Conservation (phyloP, 192 early-diverging fungal genomes). For the Coemansia pectinata region DNA sequence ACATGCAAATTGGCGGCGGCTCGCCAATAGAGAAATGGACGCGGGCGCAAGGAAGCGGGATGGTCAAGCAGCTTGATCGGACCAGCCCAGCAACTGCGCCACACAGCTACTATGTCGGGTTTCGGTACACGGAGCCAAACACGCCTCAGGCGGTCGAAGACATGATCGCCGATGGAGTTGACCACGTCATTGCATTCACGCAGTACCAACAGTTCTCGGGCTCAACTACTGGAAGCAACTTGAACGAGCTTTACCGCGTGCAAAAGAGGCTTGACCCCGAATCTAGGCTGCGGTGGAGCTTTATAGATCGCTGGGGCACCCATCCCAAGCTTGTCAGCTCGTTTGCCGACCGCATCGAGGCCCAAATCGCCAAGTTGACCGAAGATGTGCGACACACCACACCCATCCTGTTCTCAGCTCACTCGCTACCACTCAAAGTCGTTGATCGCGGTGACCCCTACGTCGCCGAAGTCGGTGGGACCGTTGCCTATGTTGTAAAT, state of each 20-base stretch:
- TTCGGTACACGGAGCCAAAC: constrained; percentile 85
- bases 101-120: constrained; percentile 89
- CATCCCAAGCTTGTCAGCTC: constrained; percentile 82
- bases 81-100: constrained; percentile 78
- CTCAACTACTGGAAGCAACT: constrained; percentile 87
- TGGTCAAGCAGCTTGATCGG: constrained; percentile 75
- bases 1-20: constrained; percentile 91
- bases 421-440: constrained; percentile 91
- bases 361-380: constrained; percentile 54
- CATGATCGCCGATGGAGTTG: constrained; percentile 82
- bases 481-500: constrained; percentile 79
- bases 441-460: constrained; percentile 93
- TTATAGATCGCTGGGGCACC: constrained; percentile 94
- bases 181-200: constrained; percentile 85
- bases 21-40: constrained; percentile 94
- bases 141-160: constrained; percentile 70
- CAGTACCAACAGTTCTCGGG: constrained; percentile 98
- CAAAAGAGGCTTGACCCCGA: constrained; percentile 65
- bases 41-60: constrained; percentile 73
- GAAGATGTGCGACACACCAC: constrained; percentile 74
- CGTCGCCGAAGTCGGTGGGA: constrained; percentile 82
- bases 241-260: constrained; percentile 82
- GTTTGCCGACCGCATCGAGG: constrained; percentile 79
- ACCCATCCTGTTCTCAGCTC: constrained; percentile 91
- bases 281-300: constrained; percentile 79